Percentiles rank a stretch among this genome's conserved stretches.
Conservation (phyloP, 73 alveolate genomes). For the Symbiodinium pilosum region DNA sequence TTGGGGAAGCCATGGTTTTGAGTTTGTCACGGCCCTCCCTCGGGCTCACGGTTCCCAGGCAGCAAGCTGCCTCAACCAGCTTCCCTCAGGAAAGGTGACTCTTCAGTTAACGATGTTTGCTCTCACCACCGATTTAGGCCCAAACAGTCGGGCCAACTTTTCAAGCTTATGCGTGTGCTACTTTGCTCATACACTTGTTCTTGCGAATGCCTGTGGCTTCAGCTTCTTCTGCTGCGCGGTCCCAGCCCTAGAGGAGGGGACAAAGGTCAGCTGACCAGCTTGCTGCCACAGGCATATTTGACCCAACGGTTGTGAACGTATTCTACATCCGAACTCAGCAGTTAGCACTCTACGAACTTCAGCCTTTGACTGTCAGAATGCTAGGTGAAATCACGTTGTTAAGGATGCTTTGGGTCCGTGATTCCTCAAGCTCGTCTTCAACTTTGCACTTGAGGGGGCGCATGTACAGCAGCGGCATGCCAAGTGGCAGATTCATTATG, state of each 20-base stretch:
- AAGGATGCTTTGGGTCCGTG: neutral
- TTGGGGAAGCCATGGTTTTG: neutral
- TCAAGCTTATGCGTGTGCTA: constrained; percentile 3
- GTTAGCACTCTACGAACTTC: too few species aligned
- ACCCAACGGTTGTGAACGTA: neutral
- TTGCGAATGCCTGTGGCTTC: neutral
- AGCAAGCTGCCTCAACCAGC: neutral
- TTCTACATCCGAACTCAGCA: neutral
- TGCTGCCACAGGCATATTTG: neutral
- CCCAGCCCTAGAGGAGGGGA: neutral
- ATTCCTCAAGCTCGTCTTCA: constrained; percentile 1
- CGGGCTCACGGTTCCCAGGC: constrained; percentile 27
- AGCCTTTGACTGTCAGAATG: too few species aligned
- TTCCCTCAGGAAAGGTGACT: neutral
- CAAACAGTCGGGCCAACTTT: neutral
- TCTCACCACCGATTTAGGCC: constrained; percentile 3
- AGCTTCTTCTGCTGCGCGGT: neutral
- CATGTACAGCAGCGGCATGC: neutral
- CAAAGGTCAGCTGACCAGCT: neutral
- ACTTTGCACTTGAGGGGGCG: constrained; percentile 11
- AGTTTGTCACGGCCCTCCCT: constrained; percentile 28
- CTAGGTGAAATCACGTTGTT: neutral
- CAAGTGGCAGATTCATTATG: neutral
- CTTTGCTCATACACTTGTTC: constrained; percentile 18
- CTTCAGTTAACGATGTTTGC: neutral